These are phyloP conservation scores for Paramecium octaurelia DNA, from an alignment of 73 alveolate species.

Conservation along the genomic window DNA sequence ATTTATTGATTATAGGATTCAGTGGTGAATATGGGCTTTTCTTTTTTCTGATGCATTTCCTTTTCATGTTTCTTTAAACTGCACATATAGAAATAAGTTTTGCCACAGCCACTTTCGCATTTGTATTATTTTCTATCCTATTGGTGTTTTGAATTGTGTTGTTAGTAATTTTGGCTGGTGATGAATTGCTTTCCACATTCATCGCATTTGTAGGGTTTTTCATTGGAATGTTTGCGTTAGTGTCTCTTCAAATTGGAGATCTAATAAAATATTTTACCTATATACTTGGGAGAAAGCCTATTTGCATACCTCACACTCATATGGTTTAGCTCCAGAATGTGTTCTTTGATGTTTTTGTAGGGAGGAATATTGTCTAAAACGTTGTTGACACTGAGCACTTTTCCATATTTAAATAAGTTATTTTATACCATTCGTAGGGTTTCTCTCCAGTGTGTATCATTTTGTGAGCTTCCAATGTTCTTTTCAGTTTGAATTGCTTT, in stretches of 20 bases:
- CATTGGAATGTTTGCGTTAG: slow-evolving; percentile 89
- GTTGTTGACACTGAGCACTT: slow-evolving; percentile 40
- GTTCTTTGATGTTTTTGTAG: slow-evolving; percentile 72
- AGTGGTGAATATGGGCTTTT: neutral
- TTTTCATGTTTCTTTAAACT: slow-evolving; percentile 57
- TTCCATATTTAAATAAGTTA: neutral
- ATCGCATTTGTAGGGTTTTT: slow-evolving; percentile 89
- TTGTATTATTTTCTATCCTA: slow-evolving; percentile 21
- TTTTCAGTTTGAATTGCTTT: slow-evolving; percentile 21
- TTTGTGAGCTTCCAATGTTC: slow-evolving; percentile 39
- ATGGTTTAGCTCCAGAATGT: slow-evolving; percentile 93
- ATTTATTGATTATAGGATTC: neutral
- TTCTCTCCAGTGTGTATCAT: slow-evolving; percentile 54
- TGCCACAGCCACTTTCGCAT: slow-evolving; percentile 57
- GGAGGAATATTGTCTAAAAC: slow-evolving; percentile 64
- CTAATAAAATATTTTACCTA: neutral
- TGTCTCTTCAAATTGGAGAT: slow-evolving; percentile 90
- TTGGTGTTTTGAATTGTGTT: slow-evolving; percentile 25
- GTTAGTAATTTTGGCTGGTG: slow-evolving; percentile 14
- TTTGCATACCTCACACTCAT: slow-evolving; percentile 84
- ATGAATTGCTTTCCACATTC: slow-evolving; percentile 60
- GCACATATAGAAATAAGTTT: slow-evolving; percentile 45
- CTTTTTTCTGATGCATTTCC: neutral
- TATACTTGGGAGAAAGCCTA: slow-evolving; percentile 67
- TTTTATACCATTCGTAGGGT: slow-evolving; percentile 36